Evolutionary conservation across 2,329 filamentous ascomycete genomes (phyloP), one percentile per base, ranked within the genome.

Genomic region (Zymoseptoria tritici): DNA sequence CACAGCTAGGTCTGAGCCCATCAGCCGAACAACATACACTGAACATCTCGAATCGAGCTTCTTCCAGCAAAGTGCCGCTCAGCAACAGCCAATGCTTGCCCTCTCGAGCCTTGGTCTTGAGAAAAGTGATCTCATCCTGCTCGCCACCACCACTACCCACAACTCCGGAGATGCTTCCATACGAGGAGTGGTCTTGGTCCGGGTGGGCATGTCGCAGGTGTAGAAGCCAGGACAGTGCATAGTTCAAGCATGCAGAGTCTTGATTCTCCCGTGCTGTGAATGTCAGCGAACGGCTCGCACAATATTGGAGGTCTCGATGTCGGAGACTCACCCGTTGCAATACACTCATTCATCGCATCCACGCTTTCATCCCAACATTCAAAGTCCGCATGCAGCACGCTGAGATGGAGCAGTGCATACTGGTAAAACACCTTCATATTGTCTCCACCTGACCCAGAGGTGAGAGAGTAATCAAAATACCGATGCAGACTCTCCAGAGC

Each of bases 161-260:
- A 20, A 70, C 59, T n/a, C 67, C 66, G 1, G 66, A 61, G 0
- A 68, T 60, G n/a, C 61, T 66, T 5, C 59, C 60, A 36, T 65
- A 69, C 0, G 61, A 61, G 24, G 64, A 59, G 6, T n/a, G 51
- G 16, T 60, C 61, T 52, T 63, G 67, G 20, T 63, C 85, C 81
- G 0, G 91, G 89, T 93, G 91, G 0, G 89, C 85, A 69, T 91
- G 90, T n/a, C 88, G 89, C 67, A 97, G 95, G 71, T 97, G 91
- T 69, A 95, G 95, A 2, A 97, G 80, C 94, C 94, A 99, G 70
- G 91, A 96, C 62, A 99, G 83, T 31, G 91, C 90, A 75, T 96
- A 97, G 73, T 97, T 97, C 59, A 99, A 81, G 71, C 94, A 97
- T 3, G 84, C 86, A 80, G 91, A 90, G 71, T 99, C 94, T 65